Percentiles rank a stretch among this genome's conserved stretches.
phyloP scores from a whole-genome alignment of 2,329 filamentous ascomycete genomes.

The Sporothrix pallida region DNA sequence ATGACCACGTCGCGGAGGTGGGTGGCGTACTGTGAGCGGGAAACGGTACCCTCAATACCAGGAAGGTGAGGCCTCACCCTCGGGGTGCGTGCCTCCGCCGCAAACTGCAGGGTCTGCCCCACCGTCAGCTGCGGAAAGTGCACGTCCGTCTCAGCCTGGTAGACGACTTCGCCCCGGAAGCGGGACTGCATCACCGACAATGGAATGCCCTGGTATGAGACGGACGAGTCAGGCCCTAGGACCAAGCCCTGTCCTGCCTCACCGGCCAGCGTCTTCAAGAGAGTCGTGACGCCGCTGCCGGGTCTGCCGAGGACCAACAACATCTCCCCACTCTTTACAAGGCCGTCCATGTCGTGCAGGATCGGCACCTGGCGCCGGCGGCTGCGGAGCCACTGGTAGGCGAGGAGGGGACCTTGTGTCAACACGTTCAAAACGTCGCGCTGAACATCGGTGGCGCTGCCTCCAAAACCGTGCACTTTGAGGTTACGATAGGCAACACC shows the following conservation, averaged over 20 bases:
- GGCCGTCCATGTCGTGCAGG: conserved; percentile 53
- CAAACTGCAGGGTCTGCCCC: conserved; percentile 79
- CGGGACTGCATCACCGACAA: conserved; percentile 45
- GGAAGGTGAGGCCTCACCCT: conserved; percentile 58
- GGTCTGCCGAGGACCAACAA: conserved; percentile 64
- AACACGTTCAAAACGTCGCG: conserved; percentile 68
- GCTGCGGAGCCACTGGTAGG: conserved; percentile 57
- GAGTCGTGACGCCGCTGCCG: conserved; percentile 62
- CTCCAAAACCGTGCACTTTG: conserved; percentile 69
- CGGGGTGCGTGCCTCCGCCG: conserved; percentile 72
- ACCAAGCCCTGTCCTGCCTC: conserved; percentile 58
- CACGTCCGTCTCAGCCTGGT: conserved; percentile 82
- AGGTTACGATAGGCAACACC: conserved; percentile 71
- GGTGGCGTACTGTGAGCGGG: conserved; percentile 48
- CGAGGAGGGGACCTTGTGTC: conserved; percentile 53
- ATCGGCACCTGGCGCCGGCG: conserved; percentile 61
- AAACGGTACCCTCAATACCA: conserved; percentile 60
- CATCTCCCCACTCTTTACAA: conserved; percentile 62
- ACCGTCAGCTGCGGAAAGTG: conserved; percentile 80
- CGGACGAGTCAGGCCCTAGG: conserved; percentile 46
- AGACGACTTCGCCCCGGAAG: conserved; percentile 52
- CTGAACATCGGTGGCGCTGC: conserved; percentile 70
- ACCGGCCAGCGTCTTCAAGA: conserved; percentile 70
- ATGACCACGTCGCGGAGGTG: conserved; percentile 74
- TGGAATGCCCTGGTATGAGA: conserved; percentile 35